Base-by-base conservation (phyloP, 2,329 filamentous ascomycete species). In the Chrysosporium keratinophilum region DNA sequence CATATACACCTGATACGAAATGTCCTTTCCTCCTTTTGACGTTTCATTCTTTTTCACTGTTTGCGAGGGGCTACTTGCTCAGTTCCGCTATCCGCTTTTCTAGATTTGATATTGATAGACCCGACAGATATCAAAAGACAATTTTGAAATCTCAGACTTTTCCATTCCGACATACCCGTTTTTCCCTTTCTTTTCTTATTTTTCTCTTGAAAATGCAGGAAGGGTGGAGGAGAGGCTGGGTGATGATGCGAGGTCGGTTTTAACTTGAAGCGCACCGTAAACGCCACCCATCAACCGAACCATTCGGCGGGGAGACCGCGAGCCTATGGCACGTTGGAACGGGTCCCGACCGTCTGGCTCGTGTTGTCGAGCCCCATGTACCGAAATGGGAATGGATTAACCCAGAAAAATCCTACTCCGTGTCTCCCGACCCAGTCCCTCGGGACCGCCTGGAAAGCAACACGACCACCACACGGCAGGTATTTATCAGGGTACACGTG, bases 321-420 rank as follows among this genome's bases (percentile, higher is more conserved):
- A 52, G 34, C 41, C 39, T 23, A 39, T 33, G 34, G n/a, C 15
- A 34, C 50, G 50, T 34, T 41, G 33, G 9, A 31, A 35, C n/a
- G 17, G 19, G 42, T 52, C 33, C 50, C 50, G 50, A 46, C 19
- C 37, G 34, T 39, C 41, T 46, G 50, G 50, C 50, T 45, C 42
- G 12, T 46, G 42, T 19, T 52, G 15, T 40, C 20, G n/a, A 28
- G 23, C 23, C 7, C 31, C 28, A 37, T 35, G 43, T 34, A 23
- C 49, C 28, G 28, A 51, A 37, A 5, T 20, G 33, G 50, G 42
- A 17, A 46, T 45, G n/a, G 50, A 52, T 46, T 28, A 46, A 46
- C 50, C 20, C 49, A 44, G 44, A 44, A 43, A 40, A 15, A 28
- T 28, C 23, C 23, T 28, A 28, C 23, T 28, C 23, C 23, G 23